Percentiles rank a stretch among this genome's conserved stretches.
phyloP scores from a whole-genome alignment of 495 filamentous ascomycete species.

The Penicillium paxilli region DNA sequence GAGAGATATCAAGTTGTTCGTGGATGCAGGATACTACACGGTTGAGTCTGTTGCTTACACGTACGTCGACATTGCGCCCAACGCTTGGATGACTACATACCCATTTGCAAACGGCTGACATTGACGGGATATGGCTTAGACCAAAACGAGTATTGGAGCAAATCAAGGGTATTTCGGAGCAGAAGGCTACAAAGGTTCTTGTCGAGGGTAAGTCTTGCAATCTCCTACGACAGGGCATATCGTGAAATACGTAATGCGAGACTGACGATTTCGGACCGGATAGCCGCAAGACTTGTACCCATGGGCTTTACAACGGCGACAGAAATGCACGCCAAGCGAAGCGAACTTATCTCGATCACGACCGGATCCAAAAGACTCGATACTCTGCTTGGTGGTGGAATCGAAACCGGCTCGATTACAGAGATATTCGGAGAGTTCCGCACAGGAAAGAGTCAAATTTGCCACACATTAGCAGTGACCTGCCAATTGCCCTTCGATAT shows the following conservation, averaged over 20 bases:
- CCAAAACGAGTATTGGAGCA: slow-evolving; percentile 83
- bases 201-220: slow-evolving; percentile 65
- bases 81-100: too few species aligned
- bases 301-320: slow-evolving; percentile 99
- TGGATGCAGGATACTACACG: slow-evolving; percentile 92
- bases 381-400: slow-evolving; percentile 88
- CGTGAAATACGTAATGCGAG: slow-evolving; percentile 6
- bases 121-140: slow-evolving; percentile 30
- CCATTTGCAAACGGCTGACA: slow-evolving; percentile 2
- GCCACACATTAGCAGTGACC: slow-evolving; percentile 96
- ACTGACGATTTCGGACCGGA: not conserved
- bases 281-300: slow-evolving; percentile 91
- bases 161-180: slow-evolving; percentile 96
- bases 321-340: slow-evolving; percentile 96
- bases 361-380: slow-evolving; percentile 97
- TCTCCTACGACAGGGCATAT: not conserved
- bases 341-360: slow-evolving; percentile 95
- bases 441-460: slow-evolving; percentile 97
- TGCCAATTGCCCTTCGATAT: slow-evolving; percentile 98
- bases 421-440: slow-evolving; percentile 98
- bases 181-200: slow-evolving; percentile 92
- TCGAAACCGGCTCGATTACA: slow-evolving; percentile 98
- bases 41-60: slow-evolving; percentile 96
- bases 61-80: slow-evolving; percentile 35
- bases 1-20: slow-evolving; percentile 86